These are phyloP conservation scores for Mimosa bimucronata DNA, from an alignment of 306 rosid species.

Conservation along the genomic window DNA sequence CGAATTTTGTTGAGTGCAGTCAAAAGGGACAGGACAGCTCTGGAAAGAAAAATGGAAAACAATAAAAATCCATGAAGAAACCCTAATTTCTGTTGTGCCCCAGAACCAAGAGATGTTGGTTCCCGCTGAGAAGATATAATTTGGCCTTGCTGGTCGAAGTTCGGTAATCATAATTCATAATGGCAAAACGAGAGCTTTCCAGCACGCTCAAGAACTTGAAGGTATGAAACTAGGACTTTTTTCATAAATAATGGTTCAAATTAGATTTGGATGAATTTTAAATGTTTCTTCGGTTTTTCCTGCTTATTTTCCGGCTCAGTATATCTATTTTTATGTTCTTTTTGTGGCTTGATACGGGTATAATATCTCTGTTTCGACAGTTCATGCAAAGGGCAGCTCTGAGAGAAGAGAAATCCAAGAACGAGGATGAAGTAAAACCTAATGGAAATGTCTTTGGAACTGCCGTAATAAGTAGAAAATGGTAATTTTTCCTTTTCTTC, in stretches of 20 bases:
- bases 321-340: background rate
- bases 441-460: slow-evolving; percentile 40
- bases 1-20: background rate
- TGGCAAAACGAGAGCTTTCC: slow-evolving; percentile 72
- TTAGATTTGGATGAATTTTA: background rate
- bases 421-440: slow-evolving; percentile 61
- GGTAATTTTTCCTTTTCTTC: slow-evolving; percentile 43
- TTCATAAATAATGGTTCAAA: too few species aligned
- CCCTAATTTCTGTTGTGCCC: slow-evolving; percentile 25
- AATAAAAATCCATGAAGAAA: background rate
- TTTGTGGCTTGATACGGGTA: background rate
- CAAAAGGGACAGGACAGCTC: background rate
- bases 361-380: slow-evolving; percentile 30
- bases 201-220: slow-evolving; percentile 65
- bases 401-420: slow-evolving; percentile 58
- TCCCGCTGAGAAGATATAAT: slow-evolving; percentile 12
- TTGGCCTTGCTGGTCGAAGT: background rate
- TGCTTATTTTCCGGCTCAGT: background rate
- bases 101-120: background rate
- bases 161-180: slow-evolving; percentile 36
- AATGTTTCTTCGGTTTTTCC: background rate
- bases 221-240: slow-evolving; percentile 38
- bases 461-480: slow-evolving; percentile 45
- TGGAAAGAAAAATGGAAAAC: background rate
- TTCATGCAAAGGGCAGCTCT: slow-evolving; percentile 76